Evolutionary conservation across 1,284 basidiomycete genomes (phyloP).

Genomic region (Porogramme epimiltina): DNA sequence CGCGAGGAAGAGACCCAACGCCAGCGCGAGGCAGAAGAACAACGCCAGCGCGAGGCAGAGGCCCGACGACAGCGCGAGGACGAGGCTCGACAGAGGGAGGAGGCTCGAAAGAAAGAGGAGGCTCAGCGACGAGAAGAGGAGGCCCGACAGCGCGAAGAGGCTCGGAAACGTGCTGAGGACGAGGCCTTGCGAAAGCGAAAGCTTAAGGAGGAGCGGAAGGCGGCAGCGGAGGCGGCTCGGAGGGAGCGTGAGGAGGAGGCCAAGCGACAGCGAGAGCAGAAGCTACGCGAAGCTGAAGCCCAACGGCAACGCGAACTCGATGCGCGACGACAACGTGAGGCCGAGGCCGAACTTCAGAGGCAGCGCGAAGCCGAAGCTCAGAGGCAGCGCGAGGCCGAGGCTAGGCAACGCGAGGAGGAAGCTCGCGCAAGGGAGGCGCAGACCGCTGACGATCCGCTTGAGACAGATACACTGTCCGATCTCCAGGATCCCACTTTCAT

Average conservation of each 20-base stretch:
- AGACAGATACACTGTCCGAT: not conserved
- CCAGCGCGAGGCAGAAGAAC: constrained; percentile 12
- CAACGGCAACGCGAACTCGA: constrained; percentile 6
- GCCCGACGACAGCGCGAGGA: constrained; percentile 4
- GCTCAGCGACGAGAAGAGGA: constrained; percentile 4
- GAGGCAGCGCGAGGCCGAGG: not conserved
- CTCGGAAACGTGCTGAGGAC: not conserved
- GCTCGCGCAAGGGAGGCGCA: not conserved
- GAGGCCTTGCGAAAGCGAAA: constrained; percentile 8
- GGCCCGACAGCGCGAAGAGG: constrained; percentile 6
- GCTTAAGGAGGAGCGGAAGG: constrained; percentile 11
- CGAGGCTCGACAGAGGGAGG: constrained; percentile 7
- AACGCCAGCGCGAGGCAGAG: constrained; percentile 10
- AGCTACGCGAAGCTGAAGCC: constrained; percentile 10
- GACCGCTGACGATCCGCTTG: not conserved
- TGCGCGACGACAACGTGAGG: constrained; percentile 11
- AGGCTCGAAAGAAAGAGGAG: constrained; percentile 1
- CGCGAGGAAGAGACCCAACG: constrained; percentile 2
- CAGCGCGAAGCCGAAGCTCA: constrained; percentile 10
- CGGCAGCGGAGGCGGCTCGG: constrained; percentile 5
- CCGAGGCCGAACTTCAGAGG: constrained; percentile 22
- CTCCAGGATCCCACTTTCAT: constrained; percentile 23
- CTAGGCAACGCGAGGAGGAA: not conserved
- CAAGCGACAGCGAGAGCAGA: constrained; percentile 9
- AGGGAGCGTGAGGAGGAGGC: constrained; percentile 9